Base-by-base conservation (phyloP, 2,329 filamentous ascomycete genomes). In the Monosporascus cannonballus region DNA sequence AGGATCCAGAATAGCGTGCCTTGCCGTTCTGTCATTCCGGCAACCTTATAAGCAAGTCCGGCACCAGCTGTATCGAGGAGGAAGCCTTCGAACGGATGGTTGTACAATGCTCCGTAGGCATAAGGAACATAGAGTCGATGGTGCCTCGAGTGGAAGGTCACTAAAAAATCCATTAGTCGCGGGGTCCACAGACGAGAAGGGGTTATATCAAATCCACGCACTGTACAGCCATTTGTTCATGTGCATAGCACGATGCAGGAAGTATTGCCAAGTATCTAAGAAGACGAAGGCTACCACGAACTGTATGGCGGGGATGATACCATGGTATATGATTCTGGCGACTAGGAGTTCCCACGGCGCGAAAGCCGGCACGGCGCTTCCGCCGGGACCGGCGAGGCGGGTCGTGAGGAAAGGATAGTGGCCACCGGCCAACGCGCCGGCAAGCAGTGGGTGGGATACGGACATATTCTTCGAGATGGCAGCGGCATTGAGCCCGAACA, bases 181-280 rank as follows among this genome's bases (percentile, higher is more conserved):
- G 44, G 57, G 27, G 42, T 49, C n/a, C 18, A 34, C 65, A 85
- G 86, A 2, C 80, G 79, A 7, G 85, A 81, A 61, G 85, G 84
- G 30, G 84, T 74, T 34, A 81, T 76, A 14, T 34, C 30, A 34
- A 14, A 34, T 46, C n/a, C 42, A 81, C 88, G 72, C 78, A 94
- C 90, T 87, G 77, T 97, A 97, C 62, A 99, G 80, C 89, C 90
- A 97, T 71, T 89, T 92, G 76, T 97, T 96, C 76, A 94, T 79
- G 73, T 99, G 94, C 94, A 99, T 99, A 53, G 87, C 82, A 39
- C 94, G 90, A 72, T 99, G 94, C 64, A 93, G 80, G 73, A 96
- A 96, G 74, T 99, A 99, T 69, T 99, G 93, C 94, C 94, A 99
- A 45, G 91, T 94, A 72, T 99, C 94, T 61, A 97, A 81, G 59